These are phyloP conservation scores for Ganoderma leucocontextum DNA, from an alignment of 1,284 basidiomycete genomes.

Conservation along the genomic window DNA sequence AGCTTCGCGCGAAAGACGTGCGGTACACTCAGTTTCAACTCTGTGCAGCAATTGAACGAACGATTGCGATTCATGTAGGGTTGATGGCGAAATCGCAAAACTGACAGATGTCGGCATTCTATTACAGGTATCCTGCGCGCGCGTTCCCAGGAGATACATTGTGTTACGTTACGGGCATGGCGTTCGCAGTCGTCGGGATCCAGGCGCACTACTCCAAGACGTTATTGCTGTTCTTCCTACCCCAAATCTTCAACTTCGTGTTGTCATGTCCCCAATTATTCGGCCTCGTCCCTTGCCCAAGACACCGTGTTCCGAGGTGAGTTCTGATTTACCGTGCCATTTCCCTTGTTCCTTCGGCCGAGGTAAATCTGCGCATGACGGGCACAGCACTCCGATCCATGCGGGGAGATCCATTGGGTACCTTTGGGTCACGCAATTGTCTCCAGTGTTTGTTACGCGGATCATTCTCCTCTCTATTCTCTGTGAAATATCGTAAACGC, in stretches of 20 bases:
- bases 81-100: background rate
- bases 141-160: conserved; percentile 98
- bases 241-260: conserved; percentile 98
- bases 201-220: conserved; percentile 99
- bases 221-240: conserved; percentile 94
- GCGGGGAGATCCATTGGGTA: background rate
- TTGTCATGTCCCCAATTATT: conserved; percentile 96
- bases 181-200: conserved; percentile 95
- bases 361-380: background rate
- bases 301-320: conserved; percentile 92
- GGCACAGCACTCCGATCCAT: background rate
- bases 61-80: background rate
- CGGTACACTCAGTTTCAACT: background rate
- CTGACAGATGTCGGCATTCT: background rate
- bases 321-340: conserved; percentile 33
- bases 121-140: conserved; percentile 90
- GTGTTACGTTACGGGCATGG: conserved; percentile 98
- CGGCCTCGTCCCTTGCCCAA: conserved; percentile 90
- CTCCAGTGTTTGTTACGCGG: background rate
- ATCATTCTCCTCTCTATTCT: background rate
- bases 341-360: background rate
- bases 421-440: background rate
- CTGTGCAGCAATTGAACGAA: background rate
- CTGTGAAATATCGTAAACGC: background rate
- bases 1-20: background rate